These are phyloP conservation scores for Fistulinella prunicolor DNA, from an alignment of 768 basidiomycete genomes.

Conservation along the genomic window DNA sequence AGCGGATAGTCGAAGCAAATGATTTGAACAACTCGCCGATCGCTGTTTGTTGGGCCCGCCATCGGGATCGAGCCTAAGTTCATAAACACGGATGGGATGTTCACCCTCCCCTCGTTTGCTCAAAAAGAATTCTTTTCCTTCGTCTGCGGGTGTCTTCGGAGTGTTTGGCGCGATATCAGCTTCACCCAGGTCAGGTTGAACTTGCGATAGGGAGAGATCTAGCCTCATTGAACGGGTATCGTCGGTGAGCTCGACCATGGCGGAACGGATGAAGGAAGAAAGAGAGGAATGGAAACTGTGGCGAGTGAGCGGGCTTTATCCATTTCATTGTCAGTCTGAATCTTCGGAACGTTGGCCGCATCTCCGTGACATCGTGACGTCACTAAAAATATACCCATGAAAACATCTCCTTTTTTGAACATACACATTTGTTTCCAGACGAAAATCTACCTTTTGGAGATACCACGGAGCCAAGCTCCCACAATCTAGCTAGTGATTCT, in stretches of 20 bases:
- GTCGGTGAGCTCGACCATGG: conserved; percentile 15
- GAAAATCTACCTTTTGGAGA: conserved; percentile 1
- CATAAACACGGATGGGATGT: conserved; percentile 75
- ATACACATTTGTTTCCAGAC: too few relatives aligned
- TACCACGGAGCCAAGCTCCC: neutral
- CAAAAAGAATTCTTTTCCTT: conserved; percentile 86
- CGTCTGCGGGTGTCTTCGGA: conserved; percentile 90
- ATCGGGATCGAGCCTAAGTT: conserved; percentile 82
- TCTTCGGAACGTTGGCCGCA: neutral
- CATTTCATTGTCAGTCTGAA: conserved; percentile 15
- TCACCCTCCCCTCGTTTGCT: conserved; percentile 50
- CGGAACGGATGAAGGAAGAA: neutral
- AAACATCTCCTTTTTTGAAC: conserved; percentile 5
- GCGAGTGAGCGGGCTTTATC: conserved; percentile 14
- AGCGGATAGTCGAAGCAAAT: conserved; percentile 5
- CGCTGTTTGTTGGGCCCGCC: conserved; percentile 86
- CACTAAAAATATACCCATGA: conserved; percentile 8
- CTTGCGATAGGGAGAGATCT: conserved; percentile 18
- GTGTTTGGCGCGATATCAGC: conserved; percentile 38
- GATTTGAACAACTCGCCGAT: conserved; percentile 53
- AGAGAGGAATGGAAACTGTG: neutral
- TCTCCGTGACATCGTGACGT: conserved; percentile 21
- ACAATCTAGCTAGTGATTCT: too few relatives aligned
- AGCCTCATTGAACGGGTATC: neutral
- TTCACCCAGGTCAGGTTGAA: conserved; percentile 1